Conservation (phyloP, 176 grass and related monocot genomes). For the Rhynchospora tenuis region DNA sequence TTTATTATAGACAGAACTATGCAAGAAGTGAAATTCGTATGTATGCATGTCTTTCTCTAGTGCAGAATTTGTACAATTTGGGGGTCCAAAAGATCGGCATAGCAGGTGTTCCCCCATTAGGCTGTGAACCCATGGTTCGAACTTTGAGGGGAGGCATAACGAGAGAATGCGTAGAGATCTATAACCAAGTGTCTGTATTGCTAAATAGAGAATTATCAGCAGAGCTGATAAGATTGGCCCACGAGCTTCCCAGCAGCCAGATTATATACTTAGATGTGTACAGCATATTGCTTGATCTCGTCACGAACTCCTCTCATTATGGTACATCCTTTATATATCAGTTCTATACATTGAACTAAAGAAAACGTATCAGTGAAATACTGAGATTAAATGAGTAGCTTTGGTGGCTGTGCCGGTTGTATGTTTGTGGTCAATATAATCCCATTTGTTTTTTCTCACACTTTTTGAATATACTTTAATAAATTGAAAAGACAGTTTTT, state of each 20-base stretch:
- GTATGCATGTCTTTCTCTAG: not conserved
- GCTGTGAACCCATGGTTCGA: conserved; percentile 8
- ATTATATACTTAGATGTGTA: conserved; percentile 24
- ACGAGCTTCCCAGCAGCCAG: not conserved
- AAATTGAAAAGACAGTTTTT: not conserved
- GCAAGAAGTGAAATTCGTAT: not conserved
- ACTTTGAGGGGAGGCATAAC: conserved; percentile 23
- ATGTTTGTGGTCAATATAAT: not conserved
- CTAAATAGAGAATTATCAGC: conserved; percentile 11
- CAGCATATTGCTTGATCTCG: conserved; percentile 10
- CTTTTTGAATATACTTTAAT: not conserved
- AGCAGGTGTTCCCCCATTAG: conserved; percentile 7
- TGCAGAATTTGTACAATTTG: conserved; percentile 19
- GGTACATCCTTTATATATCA: conserved; percentile 5
- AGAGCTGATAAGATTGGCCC: not conserved
- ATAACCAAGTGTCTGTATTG: conserved; percentile 16
- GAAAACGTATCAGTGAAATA: not conserved
- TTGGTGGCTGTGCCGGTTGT: not conserved
- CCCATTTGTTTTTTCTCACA: not conserved
- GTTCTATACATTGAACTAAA: not conserved
- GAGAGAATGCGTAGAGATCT: conserved; percentile 12
- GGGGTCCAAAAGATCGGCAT: not conserved
- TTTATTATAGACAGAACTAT: not conserved
- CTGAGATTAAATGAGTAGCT: not conserved
- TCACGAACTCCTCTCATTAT: conserved; percentile 18